Conservation (phyloP, 1,284 basidiomycete genomes). For the Ustilago hordei region DNA sequence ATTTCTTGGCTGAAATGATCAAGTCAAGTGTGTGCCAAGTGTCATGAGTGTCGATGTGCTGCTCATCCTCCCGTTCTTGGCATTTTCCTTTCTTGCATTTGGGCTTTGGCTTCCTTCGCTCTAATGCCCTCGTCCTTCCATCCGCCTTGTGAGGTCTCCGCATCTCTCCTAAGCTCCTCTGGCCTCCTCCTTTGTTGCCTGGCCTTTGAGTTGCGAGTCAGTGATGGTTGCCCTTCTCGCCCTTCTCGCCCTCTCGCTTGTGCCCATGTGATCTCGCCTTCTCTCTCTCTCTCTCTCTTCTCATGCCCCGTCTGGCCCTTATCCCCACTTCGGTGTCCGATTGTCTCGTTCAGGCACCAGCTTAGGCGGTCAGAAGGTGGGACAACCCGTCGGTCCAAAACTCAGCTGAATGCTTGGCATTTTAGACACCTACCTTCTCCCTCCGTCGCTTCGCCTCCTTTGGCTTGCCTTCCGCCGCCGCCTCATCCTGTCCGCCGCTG, state of each 20-base stretch:
- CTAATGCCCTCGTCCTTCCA: not conserved
- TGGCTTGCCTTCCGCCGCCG: not conserved
- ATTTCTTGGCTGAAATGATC: constrained; percentile 6
- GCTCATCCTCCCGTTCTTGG: constrained; percentile 6
- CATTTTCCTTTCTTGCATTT: constrained; percentile 2
- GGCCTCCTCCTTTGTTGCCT: not conserved
- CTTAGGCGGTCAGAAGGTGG: not conserved
- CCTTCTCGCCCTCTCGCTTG: not conserved
- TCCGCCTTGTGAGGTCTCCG: not conserved
- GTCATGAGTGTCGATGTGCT: not conserved
- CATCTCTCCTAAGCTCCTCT: too few relatives aligned
- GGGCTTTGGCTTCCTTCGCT: constrained; percentile 4
- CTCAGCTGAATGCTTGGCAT: constrained; percentile 12
- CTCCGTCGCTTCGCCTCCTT: not conserved
- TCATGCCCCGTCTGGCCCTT: not conserved
- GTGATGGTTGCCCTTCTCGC: not conserved
- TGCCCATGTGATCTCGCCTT: constrained; percentile 1
- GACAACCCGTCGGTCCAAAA: constrained; percentile 14
- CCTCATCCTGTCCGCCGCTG: not conserved
- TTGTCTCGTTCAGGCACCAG: not conserved
- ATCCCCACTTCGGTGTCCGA: not conserved
- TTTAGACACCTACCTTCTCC: not conserved
- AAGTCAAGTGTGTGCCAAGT: not conserved
- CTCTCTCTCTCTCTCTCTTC: not conserved
- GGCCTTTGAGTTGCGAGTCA: not conserved